Conservation (phyloP, 768 basidiomycete species). For the Leccinum longicurvipes region DNA sequence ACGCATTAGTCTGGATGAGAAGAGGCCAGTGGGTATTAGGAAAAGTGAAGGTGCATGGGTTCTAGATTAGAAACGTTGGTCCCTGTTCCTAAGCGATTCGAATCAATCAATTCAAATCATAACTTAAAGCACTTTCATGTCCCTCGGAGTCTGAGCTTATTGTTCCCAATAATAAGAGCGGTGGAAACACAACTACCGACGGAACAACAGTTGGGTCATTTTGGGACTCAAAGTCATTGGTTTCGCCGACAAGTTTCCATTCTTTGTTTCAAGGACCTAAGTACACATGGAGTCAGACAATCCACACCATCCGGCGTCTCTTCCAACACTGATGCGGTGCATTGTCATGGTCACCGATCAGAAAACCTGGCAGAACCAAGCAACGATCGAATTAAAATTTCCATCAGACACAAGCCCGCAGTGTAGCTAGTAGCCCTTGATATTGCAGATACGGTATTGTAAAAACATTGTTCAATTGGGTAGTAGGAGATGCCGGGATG, state of each 20-base stretch:
- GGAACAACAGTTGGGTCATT: background rate
- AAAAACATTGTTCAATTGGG: constrained; percentile 39
- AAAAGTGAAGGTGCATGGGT: constrained; percentile 63
- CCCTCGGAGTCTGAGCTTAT: background rate
- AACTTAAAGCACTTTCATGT: background rate
- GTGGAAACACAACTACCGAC: background rate
- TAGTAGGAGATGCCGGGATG: constrained; percentile 38
- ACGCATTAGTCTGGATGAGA: constrained; percentile 86
- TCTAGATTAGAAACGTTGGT: constrained; percentile 50
- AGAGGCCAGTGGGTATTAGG: constrained; percentile 75
- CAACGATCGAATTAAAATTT: constrained; percentile 5
- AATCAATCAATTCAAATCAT: constrained; percentile 8
- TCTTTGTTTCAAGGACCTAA: background rate
- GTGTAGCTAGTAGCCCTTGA: constrained; percentile 30
- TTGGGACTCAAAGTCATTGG: background rate
- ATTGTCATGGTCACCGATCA: constrained; percentile 13
- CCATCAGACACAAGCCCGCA: constrained; percentile 19
- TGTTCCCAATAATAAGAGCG: constrained; percentile 1
- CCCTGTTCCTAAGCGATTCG: constrained; percentile 1
- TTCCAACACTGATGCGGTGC: constrained; percentile 8
- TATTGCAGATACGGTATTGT: constrained; percentile 32
- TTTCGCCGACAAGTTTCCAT: background rate
- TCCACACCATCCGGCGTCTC: background rate
- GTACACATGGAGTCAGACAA: background rate
- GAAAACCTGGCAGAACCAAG: constrained; percentile 11